Percentiles rank a stretch among this genome's conserved stretches.
phyloP scores from a whole-genome alignment of 2,329 filamentous ascomycete species.

The Phaeophleospora eucalypticola region DNA sequence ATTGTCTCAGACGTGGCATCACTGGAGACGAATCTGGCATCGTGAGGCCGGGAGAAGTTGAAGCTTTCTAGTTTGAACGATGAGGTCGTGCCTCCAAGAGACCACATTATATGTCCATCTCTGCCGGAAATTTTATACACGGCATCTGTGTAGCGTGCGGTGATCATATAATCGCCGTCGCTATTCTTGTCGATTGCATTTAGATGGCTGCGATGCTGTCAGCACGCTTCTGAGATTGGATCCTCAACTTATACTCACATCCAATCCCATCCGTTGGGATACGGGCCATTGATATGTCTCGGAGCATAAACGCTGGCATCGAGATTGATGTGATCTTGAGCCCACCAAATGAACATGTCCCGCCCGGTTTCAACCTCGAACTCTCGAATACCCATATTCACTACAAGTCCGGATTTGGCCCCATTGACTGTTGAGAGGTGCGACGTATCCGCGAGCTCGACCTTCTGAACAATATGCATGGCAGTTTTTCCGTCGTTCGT shows the following conservation, averaged over 20 bases:
- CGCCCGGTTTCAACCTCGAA: conserved; percentile 32
- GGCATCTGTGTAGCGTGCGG: conserved; percentile 36
- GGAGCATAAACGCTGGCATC: too few relatives aligned
- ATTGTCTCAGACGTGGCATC: neutral
- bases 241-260: too few relatives aligned
- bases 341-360: conserved; percentile 35
- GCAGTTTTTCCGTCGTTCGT: conserved; percentile 32
- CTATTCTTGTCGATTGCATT: conserved; percentile 39
- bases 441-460: neutral
- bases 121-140: conserved; percentile 37
- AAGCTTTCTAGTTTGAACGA: conserved; percentile 6
- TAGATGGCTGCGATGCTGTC: conserved; percentile 25
- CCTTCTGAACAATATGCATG: conserved; percentile 15
- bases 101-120: conserved; percentile 37
- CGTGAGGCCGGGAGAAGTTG: conserved; percentile 4
- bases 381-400: conserved; percentile 21
- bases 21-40: neutral
- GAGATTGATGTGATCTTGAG: conserved; percentile 30
- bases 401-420: conserved; percentile 3
- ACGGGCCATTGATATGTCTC: too few relatives aligned
- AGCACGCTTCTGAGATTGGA: too few relatives aligned
- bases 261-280: conserved; percentile 17
- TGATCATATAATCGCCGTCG: conserved; percentile 38
- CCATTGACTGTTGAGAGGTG: neutral
- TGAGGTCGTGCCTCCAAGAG: conserved; percentile 25